Base-by-base conservation (phyloP, 2,329 filamentous ascomycete species). In the Amesomyces nigricolor region DNA sequence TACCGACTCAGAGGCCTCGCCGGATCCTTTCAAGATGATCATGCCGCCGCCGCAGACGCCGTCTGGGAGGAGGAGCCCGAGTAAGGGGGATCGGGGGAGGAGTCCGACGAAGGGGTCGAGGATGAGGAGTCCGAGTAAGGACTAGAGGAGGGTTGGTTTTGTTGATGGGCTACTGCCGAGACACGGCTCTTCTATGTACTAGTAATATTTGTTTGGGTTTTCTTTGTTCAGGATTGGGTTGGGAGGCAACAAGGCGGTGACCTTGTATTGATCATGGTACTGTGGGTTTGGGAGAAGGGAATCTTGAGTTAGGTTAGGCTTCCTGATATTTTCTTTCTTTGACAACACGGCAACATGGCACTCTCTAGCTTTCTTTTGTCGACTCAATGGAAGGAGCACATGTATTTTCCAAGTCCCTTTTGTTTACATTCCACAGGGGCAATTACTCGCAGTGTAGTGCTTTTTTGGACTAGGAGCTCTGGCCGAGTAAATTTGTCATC, bases 1-100 rank as follows among this genome's bases (percentile, higher is more conserved):
- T 1, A 77, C 74, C 0, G 79, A 82, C 40, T 80, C 77, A 3
- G 80, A 82, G 53, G 75, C 67, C 2, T 78, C 78, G 7, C 77
- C 78, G 0, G 71, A 71, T 5, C 22, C 22, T 26, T 67, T 72
- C 52, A 74, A 70, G 55, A 61, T 70, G 0, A 65, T 80, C 16
- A 70, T 75, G 51, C 69, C 75, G 3, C 72, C 72, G 5, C 71
- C 73, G 5, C 72, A 71, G 56, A 78, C 76, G 2, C 78, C 79
- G 4, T 75, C 73, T 7, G 64, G 67, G 7, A 71, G 75, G 51
- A 71, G 75, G 50, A 79, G 72, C 61, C 78, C 77, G 0, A 75
- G 69, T 58, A 82, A 82, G 63, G 71, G 68, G 0, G 77, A 80
- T 5, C 70, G 78, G 45, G 71, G 71, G 11, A 66, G 72, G 16